Evolutionary conservation across 495 filamentous ascomycete species (phyloP).

Genomic region (Aspergillus coremiiformis): DNA sequence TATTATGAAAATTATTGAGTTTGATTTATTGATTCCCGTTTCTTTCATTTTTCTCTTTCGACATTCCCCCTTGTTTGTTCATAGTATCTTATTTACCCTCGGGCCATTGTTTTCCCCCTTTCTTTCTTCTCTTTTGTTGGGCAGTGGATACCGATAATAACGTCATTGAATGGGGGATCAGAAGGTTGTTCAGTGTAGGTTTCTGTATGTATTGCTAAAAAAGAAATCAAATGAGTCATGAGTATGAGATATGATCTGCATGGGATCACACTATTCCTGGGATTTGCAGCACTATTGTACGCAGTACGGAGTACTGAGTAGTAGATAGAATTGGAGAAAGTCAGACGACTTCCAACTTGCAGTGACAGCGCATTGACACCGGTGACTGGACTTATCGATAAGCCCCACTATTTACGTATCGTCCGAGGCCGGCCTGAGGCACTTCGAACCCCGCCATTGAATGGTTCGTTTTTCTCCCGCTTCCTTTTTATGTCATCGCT

Average conservation of each 20-base stretch:
- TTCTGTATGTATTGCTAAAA: background rate
- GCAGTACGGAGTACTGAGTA: no score
- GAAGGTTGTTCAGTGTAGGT: background rate
- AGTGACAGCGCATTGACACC: conserved; percentile 7
- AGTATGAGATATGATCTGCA: background rate
- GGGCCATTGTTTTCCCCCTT: background rate
- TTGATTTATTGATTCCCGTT: background rate
- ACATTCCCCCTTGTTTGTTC: background rate
- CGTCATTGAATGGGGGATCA: conserved; percentile 3
- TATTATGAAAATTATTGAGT: conserved; percentile 8
- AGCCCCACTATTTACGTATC: no score
- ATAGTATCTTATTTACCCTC: background rate
- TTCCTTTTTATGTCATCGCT: conserved; percentile 9
- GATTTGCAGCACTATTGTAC: background rate
- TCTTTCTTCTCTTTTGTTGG: conserved; percentile 1
- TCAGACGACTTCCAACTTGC: no score
- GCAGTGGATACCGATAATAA: conserved; percentile 4
- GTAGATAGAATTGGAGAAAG: background rate
- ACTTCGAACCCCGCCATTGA: conserved; percentile 15
- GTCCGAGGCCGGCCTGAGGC: background rate
- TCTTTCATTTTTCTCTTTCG: background rate
- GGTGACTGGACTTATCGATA: conserved; percentile 18
- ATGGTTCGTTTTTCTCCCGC: conserved; percentile 3
- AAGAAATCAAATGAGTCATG: background rate
- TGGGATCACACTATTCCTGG: no score